phyloP scores from a whole-genome alignment of 257 asterid species.

The Fraxinus anomala region DNA sequence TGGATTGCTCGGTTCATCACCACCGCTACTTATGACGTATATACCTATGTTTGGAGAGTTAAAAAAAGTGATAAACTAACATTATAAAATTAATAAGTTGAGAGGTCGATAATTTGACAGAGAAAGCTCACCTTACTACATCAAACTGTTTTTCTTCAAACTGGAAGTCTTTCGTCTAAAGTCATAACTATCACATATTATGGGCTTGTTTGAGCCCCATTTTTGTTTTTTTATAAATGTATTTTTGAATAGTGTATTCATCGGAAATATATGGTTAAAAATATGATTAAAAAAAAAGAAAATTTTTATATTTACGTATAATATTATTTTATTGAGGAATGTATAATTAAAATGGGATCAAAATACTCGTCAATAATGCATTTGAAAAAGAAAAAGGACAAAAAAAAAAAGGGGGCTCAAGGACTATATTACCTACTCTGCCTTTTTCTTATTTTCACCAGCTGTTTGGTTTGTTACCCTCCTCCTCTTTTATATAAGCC shows the following conservation, averaged over 20 bases:
- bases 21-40: neutral
- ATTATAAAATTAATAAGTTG: slow-evolving; percentile 23
- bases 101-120: slow-evolving; percentile 20
- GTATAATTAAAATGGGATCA: too few species aligned
- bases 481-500: neutral
- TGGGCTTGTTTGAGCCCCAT: too few species aligned
- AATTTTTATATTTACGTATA: too few species aligned
- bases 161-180: neutral
- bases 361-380: too few species aligned
- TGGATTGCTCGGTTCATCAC: too few species aligned
- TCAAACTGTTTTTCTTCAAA: slow-evolving; percentile 17
- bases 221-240: too few species aligned
- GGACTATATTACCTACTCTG: neutral
- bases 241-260: too few species aligned
- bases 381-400: too few species aligned
- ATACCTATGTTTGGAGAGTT: neutral
- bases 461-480: neutral
- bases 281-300: too few species aligned
- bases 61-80: neutral
- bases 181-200: neutral
- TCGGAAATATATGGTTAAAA: too few species aligned
- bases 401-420: too few species aligned
- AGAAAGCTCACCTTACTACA: slow-evolving; percentile 31
- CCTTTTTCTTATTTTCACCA: neutral
- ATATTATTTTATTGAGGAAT: too few species aligned